Percentiles rank a stretch among this genome's conserved stretches.
Evolutionary conservation across 2,329 filamentous ascomycete species (phyloP).

Genomic region (Fusarium tricinctum): DNA sequence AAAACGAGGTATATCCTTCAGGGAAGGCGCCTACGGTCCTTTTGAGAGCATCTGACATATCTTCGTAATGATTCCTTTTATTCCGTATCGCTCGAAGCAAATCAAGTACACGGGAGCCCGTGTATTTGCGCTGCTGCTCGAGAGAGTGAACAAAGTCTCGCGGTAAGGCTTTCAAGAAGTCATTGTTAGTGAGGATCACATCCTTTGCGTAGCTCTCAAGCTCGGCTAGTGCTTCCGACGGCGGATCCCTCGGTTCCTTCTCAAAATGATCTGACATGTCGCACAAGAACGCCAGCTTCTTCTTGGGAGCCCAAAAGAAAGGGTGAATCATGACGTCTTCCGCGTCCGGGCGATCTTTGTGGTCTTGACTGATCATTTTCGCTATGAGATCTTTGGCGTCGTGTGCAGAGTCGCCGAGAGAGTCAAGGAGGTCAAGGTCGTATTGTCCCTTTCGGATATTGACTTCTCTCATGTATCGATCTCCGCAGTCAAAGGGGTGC

Average conservation of each 20-base stretch:
- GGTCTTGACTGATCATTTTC: slow-evolving; percentile 77
- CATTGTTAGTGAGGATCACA: slow-evolving; percentile 73
- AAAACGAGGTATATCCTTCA: slow-evolving; percentile 86
- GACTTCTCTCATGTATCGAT: slow-evolving; percentile 94
- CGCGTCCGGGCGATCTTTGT: slow-evolving; percentile 76
- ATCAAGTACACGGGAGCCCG: slow-evolving; percentile 84
- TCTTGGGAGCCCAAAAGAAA: slow-evolving; percentile 95
- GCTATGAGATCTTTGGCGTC: slow-evolving; percentile 90
- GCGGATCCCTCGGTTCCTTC: slow-evolving; percentile 87
- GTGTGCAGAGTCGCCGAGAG: slow-evolving; percentile 84
- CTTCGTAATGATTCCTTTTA: slow-evolving; percentile 98
- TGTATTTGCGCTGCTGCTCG: slow-evolving; percentile 96
- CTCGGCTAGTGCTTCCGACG: slow-evolving; percentile 74
- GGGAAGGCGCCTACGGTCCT: slow-evolving; percentile 78
- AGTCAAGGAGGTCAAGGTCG: slow-evolving; percentile 77
- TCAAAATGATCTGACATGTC: slow-evolving; percentile 98
- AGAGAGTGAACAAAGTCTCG: slow-evolving; percentile 88
- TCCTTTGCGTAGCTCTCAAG: slow-evolving; percentile 68
- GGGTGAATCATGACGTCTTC: slow-evolving; percentile 89
- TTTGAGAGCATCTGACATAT: slow-evolving; percentile 87
- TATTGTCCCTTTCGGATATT: slow-evolving; percentile 95
- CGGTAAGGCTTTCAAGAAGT: slow-evolving; percentile 84
- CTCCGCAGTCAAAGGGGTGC: slow-evolving; percentile 95
- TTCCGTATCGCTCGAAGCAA: slow-evolving; percentile 90
- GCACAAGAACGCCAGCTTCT: slow-evolving; percentile 91